Evolutionary conservation across 176 grass and related monocot species (phyloP), one percentile per base, ranked within the genome.

Genomic region (Raddia guianensis): DNA sequence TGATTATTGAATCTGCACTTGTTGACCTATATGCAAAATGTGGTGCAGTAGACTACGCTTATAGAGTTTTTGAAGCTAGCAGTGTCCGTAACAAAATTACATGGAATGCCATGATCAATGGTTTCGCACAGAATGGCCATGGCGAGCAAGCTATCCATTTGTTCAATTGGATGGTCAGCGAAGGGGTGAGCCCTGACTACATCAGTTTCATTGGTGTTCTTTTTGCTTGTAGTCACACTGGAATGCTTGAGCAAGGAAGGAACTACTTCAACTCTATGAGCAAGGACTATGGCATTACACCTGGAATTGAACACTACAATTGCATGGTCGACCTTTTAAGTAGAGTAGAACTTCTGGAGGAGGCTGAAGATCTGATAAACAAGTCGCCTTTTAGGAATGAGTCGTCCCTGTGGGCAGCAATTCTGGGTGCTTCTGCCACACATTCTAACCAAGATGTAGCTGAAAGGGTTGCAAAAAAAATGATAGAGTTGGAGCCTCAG

Each of bases 241-340:
- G 95, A 37, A 84, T 92, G 85, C 86, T 94, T 67, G 78, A 94
- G 64, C 66, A 92, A 85, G 91, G 90, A 75, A 91, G 79, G 67
- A 85, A 64, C 12, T 81, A 94, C 74, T 94, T 94, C 61, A 87
- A 87, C 65, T 89, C 86, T 44, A 89, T 97, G 91, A 73, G 66
- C 58, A 85, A 79, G 15, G 82, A 85, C 43, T 90, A 94, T 40
- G 73, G 55, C 5, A 92, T 92, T 34, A 35, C 47, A 33, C 80
- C 94, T 73, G 89, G 90, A 70, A 72, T 92, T 45, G 94, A 97
- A 74, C 95, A 97, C 67, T 89, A 91, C 43, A 97, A 82, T 81
- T 97, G 95, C 74, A 94, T 97, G 78, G 91, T 97, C 73, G 91
- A 94, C 66, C 92, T 97, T 85, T 86, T 98, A 18, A 88, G 95